These are phyloP conservation scores for Nannizziopsis barbatae DNA, from an alignment of 2,329 filamentous ascomycete species.

Conservation along the genomic window DNA sequence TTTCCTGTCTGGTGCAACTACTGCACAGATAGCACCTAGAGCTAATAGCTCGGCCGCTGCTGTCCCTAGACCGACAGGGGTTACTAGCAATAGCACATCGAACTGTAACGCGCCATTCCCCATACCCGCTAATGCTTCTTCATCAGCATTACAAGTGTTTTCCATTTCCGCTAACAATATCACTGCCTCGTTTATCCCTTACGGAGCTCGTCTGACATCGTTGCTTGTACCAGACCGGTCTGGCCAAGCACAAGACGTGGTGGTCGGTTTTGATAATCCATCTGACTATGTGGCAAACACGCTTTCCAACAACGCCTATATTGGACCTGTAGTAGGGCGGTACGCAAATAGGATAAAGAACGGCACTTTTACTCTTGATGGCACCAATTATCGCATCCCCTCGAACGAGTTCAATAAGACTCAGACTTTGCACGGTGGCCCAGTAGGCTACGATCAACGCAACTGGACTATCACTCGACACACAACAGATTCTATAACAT, in stretches of 20 bases:
- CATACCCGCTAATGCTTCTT: not conserved
- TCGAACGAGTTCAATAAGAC: conserved; percentile 42
- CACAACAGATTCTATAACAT: conserved; percentile 35
- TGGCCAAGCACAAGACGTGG: conserved; percentile 40
- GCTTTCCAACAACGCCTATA: conserved; percentile 39
- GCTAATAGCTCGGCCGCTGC: conserved; percentile 1
- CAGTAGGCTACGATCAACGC: conserved; percentile 38
- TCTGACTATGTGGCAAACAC: conserved; percentile 36
- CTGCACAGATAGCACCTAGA: not conserved
- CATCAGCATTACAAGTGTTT: conserved; percentile 31
- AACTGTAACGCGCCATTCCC: not conserved
- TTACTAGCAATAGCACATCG: not conserved
- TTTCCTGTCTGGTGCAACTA: not conserved
- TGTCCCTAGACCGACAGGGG: not conserved
- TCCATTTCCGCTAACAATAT: conserved; percentile 39
- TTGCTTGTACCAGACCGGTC: conserved; percentile 42
- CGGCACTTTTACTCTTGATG: conserved; percentile 43
- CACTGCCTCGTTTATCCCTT: conserved; percentile 39
- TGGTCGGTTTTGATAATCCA: conserved; percentile 41
- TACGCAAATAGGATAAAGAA: conserved; percentile 49
- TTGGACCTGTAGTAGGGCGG: conserved; percentile 40
- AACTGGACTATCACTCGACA: conserved; percentile 41
- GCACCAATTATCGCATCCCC: conserved; percentile 37
- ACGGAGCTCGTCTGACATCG: conserved; percentile 39
- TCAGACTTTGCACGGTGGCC: conserved; percentile 44